Conservation (phyloP, 768 basidiomycete genomes). For the Wakefieldia striispora region DNA sequence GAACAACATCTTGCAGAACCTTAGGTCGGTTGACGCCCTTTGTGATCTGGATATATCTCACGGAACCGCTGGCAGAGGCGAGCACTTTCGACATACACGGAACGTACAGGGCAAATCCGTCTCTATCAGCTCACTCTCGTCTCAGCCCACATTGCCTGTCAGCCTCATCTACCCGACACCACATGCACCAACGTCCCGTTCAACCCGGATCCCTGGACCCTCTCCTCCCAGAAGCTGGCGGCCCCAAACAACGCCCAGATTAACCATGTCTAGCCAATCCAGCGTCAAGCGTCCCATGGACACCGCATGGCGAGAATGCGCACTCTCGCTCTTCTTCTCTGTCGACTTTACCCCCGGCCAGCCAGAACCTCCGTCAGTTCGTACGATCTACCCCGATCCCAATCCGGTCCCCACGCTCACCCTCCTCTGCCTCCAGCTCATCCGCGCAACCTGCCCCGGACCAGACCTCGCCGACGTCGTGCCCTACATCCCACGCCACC, state of each 20-base stretch:
- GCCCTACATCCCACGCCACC: conserved; percentile 54
- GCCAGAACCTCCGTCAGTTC: neutral
- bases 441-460: conserved; percentile 40
- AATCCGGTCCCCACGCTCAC: conserved; percentile 47
- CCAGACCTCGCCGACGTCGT: conserved; percentile 48
- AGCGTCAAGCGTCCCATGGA: conserved; percentile 16
- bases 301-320: conserved; percentile 50
- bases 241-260: conserved; percentile 21
- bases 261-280: neutral
- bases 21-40: conserved; percentile 23
- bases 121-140: conserved; percentile 17
- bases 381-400: conserved; percentile 15
- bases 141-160: conserved; percentile 44
- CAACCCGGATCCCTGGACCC: conserved; percentile 43
- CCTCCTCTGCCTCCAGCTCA: conserved; percentile 53
- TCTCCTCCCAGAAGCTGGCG: conserved; percentile 60
- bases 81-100: conserved; percentile 65
- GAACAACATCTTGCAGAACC: conserved; percentile 27
- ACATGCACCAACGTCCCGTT: neutral
- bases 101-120: conserved; percentile 42
- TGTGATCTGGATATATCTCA: neutral
- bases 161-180: conserved; percentile 36
- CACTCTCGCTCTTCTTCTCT: conserved; percentile 52
- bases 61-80: conserved; percentile 47
- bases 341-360: neutral